Base-by-base conservation (phyloP, 768 basidiomycete species). In the Russula compacta region DNA sequence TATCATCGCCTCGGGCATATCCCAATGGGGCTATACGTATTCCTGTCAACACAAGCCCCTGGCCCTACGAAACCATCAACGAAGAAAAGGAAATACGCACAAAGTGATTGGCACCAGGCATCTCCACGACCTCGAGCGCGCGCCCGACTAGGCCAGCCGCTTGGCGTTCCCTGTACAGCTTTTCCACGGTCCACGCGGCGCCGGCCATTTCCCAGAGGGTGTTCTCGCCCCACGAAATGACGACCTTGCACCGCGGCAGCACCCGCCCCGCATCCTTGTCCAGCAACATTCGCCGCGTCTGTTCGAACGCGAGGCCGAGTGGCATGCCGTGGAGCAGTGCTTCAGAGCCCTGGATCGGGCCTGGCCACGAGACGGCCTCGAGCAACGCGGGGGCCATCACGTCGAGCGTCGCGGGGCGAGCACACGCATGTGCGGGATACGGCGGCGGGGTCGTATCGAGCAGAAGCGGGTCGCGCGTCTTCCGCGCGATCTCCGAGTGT, bases 71-170 rank as follows among this genome's bases (percentile, higher is more conserved):
- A 21, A 7, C 19, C 3, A 10, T 8, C 5, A 7, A 15, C 8
- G 2, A 6, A 29, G 33, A 14, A 35, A 4, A 35, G 49, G 5
- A 56, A 15, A 7, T 4, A 62, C 65, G 46, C 38, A 66, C 65
- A n/a, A 66, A 64, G 43, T 66, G 65, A 48, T 66, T 66, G 35
- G 65, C 65, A 8, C 56, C 47, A 10, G 63, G 63, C 42, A 64
- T 59, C 33, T 60, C 55, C 36, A 60, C 63, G 32, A 64, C 55
- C 39, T 64, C 51, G 15, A 64, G 56, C 51, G 40, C 12, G 11
- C 65, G 49, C n/a, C 44, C 63, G 9, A 40, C 56, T 46, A 42
- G 44, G 15, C 63, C 63, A 36, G 1, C 24, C 6, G 47, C 63
- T 24, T 60, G 33, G 33, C 46, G 39, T 35, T 65, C 59, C n/a